phyloP scores from a whole-genome alignment of 345 rosid species.

The Geranium brycei region DNA sequence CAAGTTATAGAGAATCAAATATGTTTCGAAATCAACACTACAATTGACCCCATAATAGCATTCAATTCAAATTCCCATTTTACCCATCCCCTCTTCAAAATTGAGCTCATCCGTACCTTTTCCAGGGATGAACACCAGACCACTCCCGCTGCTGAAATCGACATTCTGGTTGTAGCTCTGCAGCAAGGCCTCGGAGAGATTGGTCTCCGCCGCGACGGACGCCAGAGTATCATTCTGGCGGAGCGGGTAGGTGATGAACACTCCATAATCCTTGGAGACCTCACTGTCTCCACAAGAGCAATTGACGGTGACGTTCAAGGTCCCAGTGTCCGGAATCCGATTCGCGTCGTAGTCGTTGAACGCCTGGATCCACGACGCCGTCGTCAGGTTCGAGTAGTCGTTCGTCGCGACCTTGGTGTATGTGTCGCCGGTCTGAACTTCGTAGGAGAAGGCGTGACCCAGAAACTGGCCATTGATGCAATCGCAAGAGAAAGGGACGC shows the following conservation, averaged over 20 bases:
- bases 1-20: neutral
- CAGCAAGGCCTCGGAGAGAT: conserved; percentile 26
- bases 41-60: neutral
- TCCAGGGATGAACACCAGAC: conserved; percentile 58
- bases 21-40: neutral
- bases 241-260: conserved; percentile 62
- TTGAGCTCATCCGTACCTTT: conserved; percentile 28
- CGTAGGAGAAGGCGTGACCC: conserved; percentile 38
- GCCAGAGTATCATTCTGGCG: conserved; percentile 38
- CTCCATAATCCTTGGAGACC: conserved; percentile 40
- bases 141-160: conserved; percentile 49
- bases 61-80: neutral
- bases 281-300: conserved; percentile 54
- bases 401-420: conserved; percentile 16
- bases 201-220: conserved; percentile 23
- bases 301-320: conserved; percentile 46
- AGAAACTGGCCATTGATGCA: conserved; percentile 38
- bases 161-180: conserved; percentile 44
- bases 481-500: conserved; percentile 59
- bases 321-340: conserved; percentile 28
- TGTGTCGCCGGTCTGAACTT: conserved; percentile 14
- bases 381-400: conserved; percentile 40
- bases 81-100: neutral
- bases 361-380: conserved; percentile 16
- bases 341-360: conserved; percentile 18